These are phyloP conservation scores for Forsythia viridissima DNA, from an alignment of 257 asterid species.

Conservation along the genomic window DNA sequence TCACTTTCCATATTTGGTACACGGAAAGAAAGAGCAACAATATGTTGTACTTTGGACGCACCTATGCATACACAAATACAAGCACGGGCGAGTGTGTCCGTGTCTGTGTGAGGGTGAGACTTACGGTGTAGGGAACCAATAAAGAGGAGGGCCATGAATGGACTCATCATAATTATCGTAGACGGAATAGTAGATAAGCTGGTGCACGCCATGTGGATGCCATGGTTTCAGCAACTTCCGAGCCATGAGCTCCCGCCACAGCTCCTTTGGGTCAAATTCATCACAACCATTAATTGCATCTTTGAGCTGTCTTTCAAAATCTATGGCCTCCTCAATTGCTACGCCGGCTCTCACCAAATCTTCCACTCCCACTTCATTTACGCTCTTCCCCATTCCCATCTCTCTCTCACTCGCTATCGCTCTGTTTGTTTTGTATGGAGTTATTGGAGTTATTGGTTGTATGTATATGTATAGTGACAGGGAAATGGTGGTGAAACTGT, in stretches of 20 bases:
- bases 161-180: conserved; percentile 49
- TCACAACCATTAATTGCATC: conserved; percentile 30
- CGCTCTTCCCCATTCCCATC: conserved; percentile 46
- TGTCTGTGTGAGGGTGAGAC: conserved; percentile 12
- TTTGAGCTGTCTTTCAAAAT: conserved; percentile 43
- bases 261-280: conserved; percentile 32
- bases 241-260: conserved; percentile 57
- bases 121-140: conserved; percentile 90
- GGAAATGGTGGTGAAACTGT: not conserved
- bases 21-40: no score
- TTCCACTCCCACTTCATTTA: conserved; percentile 49
- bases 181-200: conserved; percentile 67
- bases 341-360: conserved; percentile 62
- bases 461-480: not conserved
- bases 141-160: conserved; percentile 69
- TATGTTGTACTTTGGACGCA: no score
- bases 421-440: not conserved
- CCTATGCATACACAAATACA: not conserved
- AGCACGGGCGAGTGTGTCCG: not conserved
- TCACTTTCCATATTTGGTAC: not conserved
- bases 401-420: not conserved
- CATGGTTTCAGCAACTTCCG: conserved; percentile 68
- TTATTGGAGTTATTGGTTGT: not conserved
- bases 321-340: conserved; percentile 51
- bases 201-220: conserved; percentile 74